phyloP scores from a whole-genome alignment of 768 basidiomycete genomes.

The Serendipita sp. region DNA sequence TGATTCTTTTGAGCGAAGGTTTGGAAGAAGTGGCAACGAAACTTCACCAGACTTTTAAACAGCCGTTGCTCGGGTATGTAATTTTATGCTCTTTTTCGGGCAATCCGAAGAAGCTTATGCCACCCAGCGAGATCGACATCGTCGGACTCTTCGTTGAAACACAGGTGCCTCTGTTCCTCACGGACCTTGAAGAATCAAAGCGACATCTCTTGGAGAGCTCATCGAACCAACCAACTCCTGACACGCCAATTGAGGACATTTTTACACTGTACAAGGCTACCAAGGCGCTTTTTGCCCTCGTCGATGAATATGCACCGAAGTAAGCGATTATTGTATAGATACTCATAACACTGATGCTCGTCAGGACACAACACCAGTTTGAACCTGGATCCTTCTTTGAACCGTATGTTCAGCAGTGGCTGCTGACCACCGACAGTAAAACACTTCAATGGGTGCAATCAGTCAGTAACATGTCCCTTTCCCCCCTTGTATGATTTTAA shows the following conservation, averaged over 20 bases:
- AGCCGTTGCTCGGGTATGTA: slow-evolving; percentile 63
- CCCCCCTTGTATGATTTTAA: slow-evolving; percentile 7
- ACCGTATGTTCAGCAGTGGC: slow-evolving; percentile 76
- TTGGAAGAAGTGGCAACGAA: slow-evolving; percentile 72
- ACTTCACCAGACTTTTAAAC: slow-evolving; percentile 74
- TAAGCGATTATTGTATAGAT: slow-evolving; percentile 24
- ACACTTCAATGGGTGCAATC: slow-evolving; percentile 90
- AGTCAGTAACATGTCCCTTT: slow-evolving; percentile 34
- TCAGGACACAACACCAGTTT: slow-evolving; percentile 39
- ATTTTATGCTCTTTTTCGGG: background rate
- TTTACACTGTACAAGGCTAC: slow-evolving; percentile 73
- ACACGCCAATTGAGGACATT: slow-evolving; percentile 78
- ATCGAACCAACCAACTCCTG: slow-evolving; percentile 74
- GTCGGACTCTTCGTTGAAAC: slow-evolving; percentile 60
- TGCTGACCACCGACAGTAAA: slow-evolving; percentile 74
- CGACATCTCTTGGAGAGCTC: slow-evolving; percentile 68
- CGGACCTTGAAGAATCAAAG: slow-evolving; percentile 51
- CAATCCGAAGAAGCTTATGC: slow-evolving; percentile 1
- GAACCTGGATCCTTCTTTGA: slow-evolving; percentile 69
- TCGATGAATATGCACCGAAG: slow-evolving; percentile 63
- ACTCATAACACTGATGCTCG: slow-evolving; percentile 4
- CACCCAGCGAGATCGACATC: slow-evolving; percentile 47
- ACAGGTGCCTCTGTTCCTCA: slow-evolving; percentile 46
- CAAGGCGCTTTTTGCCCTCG: slow-evolving; percentile 63
- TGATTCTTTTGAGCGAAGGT: slow-evolving; percentile 75